Evolutionary conservation across 805 yeast genomes (phyloP).

Genomic region (Kuraishia ogatae): DNA sequence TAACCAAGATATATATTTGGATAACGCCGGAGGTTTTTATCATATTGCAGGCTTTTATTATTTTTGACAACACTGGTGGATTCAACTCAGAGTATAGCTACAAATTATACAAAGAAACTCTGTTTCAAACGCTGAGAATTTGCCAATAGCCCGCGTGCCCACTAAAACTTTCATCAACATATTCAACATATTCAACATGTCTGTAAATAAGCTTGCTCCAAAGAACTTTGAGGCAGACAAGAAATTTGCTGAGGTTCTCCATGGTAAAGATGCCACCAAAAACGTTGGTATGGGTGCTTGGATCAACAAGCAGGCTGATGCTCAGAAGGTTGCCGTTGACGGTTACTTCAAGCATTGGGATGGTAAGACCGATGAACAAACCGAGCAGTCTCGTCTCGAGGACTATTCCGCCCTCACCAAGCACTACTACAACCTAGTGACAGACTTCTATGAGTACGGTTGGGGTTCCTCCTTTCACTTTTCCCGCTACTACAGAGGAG

Average conservation of each 20-base stretch:
- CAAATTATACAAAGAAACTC: too few species aligned
- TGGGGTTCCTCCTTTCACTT: conserved; percentile 99
- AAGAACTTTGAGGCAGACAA: conserved; percentile 54
- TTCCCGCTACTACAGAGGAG: conserved; percentile 88
- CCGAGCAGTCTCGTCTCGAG: conserved; percentile 63
- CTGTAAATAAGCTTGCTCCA: conserved; percentile 28
- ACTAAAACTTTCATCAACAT: not conserved
- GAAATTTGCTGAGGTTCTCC: conserved; percentile 77
- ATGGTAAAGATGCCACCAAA: conserved; percentile 62
- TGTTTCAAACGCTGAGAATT: not conserved
- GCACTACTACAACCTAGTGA: conserved; percentile 93
- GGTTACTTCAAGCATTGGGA: conserved; percentile 98
- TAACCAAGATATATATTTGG: not conserved
- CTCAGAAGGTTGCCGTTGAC: conserved; percentile 73
- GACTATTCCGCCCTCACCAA: conserved; percentile 90
- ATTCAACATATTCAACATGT: conserved; percentile 1
- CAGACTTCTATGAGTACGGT: conserved; percentile 98
- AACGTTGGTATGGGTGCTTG: conserved; percentile 72
- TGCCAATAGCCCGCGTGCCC: too few species aligned
- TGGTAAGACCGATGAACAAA: conserved; percentile 67
- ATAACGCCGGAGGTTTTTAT: not conserved
- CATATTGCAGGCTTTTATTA: not conserved
- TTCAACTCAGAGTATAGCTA: not conserved
- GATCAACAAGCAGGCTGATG: conserved; percentile 66
- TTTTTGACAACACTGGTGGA: not conserved